phyloP scores from a whole-genome alignment of 225 moss, liverwort and hornwort genomes.

The Ulota crispa region DNA sequence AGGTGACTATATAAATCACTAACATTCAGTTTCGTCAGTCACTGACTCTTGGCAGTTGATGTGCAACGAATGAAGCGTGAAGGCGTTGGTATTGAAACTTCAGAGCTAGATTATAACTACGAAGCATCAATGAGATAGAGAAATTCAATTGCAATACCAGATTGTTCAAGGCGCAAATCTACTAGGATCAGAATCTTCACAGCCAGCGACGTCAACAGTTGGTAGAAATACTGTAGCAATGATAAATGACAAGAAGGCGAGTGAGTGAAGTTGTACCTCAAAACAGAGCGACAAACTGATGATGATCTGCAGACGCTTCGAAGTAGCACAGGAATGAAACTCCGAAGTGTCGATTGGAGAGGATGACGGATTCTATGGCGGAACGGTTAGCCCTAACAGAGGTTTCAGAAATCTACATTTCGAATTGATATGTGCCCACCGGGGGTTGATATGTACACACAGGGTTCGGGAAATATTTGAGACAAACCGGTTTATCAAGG shows the following conservation, averaged over 20 bases:
- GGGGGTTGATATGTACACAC: too few relatives aligned
- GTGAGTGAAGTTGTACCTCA: not conserved
- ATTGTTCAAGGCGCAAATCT: constrained; percentile 4
- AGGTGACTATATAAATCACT: not conserved
- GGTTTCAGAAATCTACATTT: too few relatives aligned
- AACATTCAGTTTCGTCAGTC: not conserved
- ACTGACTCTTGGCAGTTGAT: not conserved
- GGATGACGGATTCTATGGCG: rapidly evolving
- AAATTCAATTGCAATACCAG: not conserved
- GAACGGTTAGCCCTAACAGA: constrained; percentile 22
- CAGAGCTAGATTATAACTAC: not conserved
- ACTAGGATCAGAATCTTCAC: not conserved
- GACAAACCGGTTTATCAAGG: too few relatives aligned
- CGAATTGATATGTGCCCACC: too few relatives aligned
- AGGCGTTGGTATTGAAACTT: not conserved
- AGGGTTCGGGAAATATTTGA: too few relatives aligned
- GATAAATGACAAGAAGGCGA: not conserved
- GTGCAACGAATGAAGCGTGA: not conserved
- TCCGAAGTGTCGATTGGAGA: not conserved
- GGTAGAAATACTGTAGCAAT: not conserved
- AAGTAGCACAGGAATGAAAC: not conserved
- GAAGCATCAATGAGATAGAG: not conserved
- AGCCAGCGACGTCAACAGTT: not conserved
- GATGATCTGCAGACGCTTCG: not conserved
- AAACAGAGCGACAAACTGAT: not conserved